Evolutionary conservation across 371 early-diverging fungal genomes (phyloP).

Genomic region (Capniomyces stellatus): DNA sequence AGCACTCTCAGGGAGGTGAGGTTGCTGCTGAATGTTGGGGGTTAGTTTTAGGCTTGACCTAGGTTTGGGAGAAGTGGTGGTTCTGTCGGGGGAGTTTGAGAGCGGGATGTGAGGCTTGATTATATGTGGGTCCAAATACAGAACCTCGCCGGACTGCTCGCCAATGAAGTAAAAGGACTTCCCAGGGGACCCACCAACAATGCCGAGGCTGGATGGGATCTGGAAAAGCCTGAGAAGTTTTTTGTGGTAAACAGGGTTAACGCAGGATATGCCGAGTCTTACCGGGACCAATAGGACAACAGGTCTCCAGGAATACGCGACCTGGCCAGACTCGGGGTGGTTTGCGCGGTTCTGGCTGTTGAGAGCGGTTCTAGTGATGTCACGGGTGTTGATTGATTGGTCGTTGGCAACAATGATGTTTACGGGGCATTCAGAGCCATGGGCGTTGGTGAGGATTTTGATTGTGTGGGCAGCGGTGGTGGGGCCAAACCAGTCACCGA

Average conservation of each 20-base stretch:
- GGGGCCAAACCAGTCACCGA: constrained; percentile 27
- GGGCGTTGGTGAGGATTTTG: constrained; percentile 18
- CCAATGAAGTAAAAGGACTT: constrained; percentile 87
- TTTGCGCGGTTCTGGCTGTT: not conserved
- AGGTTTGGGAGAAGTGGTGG: no score
- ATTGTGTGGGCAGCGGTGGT: constrained; percentile 25
- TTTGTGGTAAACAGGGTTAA: constrained; percentile 68
- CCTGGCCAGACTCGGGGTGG: constrained; percentile 3
- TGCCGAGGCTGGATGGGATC: constrained; percentile 63
- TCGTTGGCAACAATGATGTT: constrained; percentile 22
- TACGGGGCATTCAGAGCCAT: constrained; percentile 17
- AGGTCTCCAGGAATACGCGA: constrained; percentile 24
- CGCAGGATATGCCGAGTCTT: constrained; percentile 65
- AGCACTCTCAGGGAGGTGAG: not conserved
- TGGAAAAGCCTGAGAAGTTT: constrained; percentile 55
- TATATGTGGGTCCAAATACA: constrained; percentile 26
- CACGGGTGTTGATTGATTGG: constrained; percentile 21
- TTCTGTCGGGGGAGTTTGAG: no score
- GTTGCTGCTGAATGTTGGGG: not conserved
- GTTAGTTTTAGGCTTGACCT: no score
- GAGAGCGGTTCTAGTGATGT: constrained; percentile 16
- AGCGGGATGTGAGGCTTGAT: constrained; percentile 19
- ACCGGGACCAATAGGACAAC: constrained; percentile 70
- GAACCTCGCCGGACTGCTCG: constrained; percentile 36
- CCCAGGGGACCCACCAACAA: constrained; percentile 87